phyloP scores from a whole-genome alignment of 768 basidiomycete species.

The Kwoniella pini region DNA sequence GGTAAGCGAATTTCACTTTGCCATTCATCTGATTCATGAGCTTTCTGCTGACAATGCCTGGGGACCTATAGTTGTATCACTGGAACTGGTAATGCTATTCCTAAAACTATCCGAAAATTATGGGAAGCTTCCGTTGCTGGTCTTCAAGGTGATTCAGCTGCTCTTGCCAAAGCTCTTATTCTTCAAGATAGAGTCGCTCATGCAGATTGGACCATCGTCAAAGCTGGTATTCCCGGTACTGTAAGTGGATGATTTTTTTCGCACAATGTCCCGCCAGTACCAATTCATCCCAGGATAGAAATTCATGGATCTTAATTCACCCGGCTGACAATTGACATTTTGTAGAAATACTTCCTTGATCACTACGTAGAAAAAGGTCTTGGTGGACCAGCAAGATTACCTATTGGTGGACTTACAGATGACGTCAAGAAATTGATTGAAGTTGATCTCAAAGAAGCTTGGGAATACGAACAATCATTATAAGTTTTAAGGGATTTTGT shows the following conservation, averaged over 20 bases:
- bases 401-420: constrained; percentile 47
- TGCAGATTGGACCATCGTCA: constrained; percentile 55
- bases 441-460: constrained; percentile 47
- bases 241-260: constrained; percentile 15
- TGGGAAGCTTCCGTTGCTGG: constrained; percentile 52
- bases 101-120: constrained; percentile 56
- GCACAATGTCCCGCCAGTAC: neutral
- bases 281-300: too few species aligned
- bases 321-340: neutral
- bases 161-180: constrained; percentile 48
- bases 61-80: constrained; percentile 58
- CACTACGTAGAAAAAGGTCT: constrained; percentile 49
- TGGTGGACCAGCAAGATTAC: constrained; percentile 52
- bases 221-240: constrained; percentile 53
- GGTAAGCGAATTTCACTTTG: constrained; percentile 40
- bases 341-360: constrained; percentile 54
- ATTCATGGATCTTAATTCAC: too few species aligned
- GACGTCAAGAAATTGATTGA: constrained; percentile 53
- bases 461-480: constrained; percentile 49
- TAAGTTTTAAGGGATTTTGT: constrained; percentile 8
- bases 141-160: constrained; percentile 48
- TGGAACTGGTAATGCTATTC: constrained; percentile 57
- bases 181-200: constrained; percentile 54
- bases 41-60: neutral
- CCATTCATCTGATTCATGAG: too few species aligned